Conservation (phyloP, 2,329 filamentous ascomycete species). For the Xylariales sp. region DNA sequence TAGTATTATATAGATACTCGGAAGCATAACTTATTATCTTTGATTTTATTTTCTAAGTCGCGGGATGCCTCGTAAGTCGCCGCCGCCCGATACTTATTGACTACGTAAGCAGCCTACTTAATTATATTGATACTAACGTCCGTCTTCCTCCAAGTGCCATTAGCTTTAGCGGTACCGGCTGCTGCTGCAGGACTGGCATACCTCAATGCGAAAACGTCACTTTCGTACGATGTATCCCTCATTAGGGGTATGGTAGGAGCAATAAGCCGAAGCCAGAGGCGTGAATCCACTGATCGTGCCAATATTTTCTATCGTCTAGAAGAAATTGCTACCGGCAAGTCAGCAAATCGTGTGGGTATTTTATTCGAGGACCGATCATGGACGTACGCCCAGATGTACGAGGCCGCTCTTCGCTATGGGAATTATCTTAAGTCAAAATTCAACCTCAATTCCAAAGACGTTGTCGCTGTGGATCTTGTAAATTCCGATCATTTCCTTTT, state of each 20-base stretch:
- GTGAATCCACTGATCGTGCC: constrained; percentile 68
- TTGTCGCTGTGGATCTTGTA: constrained; percentile 84
- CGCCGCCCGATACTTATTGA: background rate
- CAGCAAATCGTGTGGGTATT: constrained; percentile 68
- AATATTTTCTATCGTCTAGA: constrained; percentile 84
- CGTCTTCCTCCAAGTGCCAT: constrained; percentile 57
- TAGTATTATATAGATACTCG: background rate
- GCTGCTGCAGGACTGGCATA: constrained; percentile 78
- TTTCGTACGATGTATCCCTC: constrained; percentile 74
- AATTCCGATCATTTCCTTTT: constrained; percentile 85
- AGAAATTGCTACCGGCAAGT: constrained; percentile 64
- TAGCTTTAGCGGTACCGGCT: constrained; percentile 68
- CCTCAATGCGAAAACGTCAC: constrained; percentile 75
- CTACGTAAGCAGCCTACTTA: background rate
- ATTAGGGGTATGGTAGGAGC: constrained; percentile 65
- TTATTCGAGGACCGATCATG: constrained; percentile 75
- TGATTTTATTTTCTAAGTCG: background rate
- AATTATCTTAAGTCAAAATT: constrained; percentile 76
- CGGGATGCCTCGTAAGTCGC: constrained; percentile 41
- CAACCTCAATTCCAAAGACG: constrained; percentile 74
- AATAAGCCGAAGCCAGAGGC: constrained; percentile 56
- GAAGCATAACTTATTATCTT: background rate
- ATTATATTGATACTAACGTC: constrained; percentile 5
- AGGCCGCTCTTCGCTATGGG: constrained; percentile 76
- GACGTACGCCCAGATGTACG: constrained; percentile 82